Conservation (phyloP, 305 asterid genomes). For the Fraxinus latifolia region DNA sequence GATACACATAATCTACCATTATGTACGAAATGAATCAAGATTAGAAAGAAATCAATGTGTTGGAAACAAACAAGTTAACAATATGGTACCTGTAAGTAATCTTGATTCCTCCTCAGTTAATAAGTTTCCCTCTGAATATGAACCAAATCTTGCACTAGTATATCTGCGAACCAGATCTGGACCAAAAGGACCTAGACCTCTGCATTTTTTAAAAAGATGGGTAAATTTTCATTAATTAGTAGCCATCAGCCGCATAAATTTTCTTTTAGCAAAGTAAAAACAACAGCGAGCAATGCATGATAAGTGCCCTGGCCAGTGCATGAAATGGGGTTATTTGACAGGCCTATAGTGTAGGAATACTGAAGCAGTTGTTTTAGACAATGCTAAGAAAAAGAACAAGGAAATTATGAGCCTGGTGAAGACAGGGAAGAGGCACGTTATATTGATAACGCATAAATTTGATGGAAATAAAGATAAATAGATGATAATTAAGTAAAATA, state of each 20-base stretch:
- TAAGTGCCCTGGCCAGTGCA: not conserved
- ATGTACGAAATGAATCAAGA: not conserved
- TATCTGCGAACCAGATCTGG: constrained; percentile 61
- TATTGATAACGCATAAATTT: not conserved
- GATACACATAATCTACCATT: constrained; percentile 66
- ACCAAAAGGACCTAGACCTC: constrained; percentile 89
- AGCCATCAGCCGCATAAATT: not conserved
- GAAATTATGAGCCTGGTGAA: not conserved
- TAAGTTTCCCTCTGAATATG: constrained; percentile 44
- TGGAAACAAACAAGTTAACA: constrained; percentile 14
- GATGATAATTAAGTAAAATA: not conserved
- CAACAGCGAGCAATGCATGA: not conserved
- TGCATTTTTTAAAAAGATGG: constrained; percentile 24
- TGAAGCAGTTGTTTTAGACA: not conserved
- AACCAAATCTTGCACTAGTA: constrained; percentile 63
- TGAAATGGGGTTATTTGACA: not conserved
- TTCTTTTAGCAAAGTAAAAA: not conserved
- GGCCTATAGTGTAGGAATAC: not conserved
- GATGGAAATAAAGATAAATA: not conserved
- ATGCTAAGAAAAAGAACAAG: not conserved
- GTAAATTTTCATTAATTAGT: not conserved
- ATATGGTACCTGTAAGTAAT: constrained; percentile 57
- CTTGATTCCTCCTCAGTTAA: constrained; percentile 61
- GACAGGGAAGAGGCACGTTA: not conserved
- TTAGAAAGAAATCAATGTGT: constrained; percentile 20